Conservation (phyloP, 768 basidiomycete genomes). For the Leucosporidium scottii region DNA sequence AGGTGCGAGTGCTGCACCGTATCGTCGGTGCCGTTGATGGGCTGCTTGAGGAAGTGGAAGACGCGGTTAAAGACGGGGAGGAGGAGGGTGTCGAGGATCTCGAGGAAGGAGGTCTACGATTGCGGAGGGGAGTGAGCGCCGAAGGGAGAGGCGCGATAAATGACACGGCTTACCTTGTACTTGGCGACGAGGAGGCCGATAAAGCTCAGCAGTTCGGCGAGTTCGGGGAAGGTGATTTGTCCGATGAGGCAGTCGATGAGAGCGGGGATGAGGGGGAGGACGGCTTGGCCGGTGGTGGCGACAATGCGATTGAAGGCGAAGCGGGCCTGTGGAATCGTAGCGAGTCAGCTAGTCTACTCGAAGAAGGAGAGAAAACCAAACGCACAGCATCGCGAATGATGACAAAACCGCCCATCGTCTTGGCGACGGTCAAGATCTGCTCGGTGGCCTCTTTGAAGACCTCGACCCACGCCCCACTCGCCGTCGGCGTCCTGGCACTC, state of each 20-base stretch:
- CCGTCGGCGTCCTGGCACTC: slow-evolving; percentile 58
- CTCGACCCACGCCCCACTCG: slow-evolving; percentile 60
- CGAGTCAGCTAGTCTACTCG: not conserved
- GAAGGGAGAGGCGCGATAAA: not conserved
- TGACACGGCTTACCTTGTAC: slow-evolving; percentile 58
- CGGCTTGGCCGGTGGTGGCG: slow-evolving; percentile 75
- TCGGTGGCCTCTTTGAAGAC: slow-evolving; percentile 80
- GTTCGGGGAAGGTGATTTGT: slow-evolving; percentile 83
- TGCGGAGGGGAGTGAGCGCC: not conserved
- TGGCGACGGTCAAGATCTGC: slow-evolving; percentile 75
- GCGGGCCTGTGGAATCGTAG: slow-evolving; percentile 56
- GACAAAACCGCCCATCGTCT: slow-evolving; percentile 78
- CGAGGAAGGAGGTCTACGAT: slow-evolving; percentile 72
- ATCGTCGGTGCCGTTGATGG: slow-evolving; percentile 79
- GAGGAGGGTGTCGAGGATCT: slow-evolving; percentile 82
- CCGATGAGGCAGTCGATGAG: slow-evolving; percentile 84
- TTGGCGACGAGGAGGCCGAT: slow-evolving; percentile 84
- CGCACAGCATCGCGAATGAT: slow-evolving; percentile 86
- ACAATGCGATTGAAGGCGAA: slow-evolving; percentile 89
- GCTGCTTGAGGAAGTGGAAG: slow-evolving; percentile 66
- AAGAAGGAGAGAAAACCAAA: slow-evolving; percentile 20
- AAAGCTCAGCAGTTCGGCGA: slow-evolving; percentile 94
- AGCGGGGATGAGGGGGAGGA: slow-evolving; percentile 77
- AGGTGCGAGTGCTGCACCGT: slow-evolving; percentile 67
- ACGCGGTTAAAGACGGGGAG: slow-evolving; percentile 80